phyloP scores from a whole-genome alignment of 148 eudicot genomes.

The Chenopodium berlandieri region DNA sequence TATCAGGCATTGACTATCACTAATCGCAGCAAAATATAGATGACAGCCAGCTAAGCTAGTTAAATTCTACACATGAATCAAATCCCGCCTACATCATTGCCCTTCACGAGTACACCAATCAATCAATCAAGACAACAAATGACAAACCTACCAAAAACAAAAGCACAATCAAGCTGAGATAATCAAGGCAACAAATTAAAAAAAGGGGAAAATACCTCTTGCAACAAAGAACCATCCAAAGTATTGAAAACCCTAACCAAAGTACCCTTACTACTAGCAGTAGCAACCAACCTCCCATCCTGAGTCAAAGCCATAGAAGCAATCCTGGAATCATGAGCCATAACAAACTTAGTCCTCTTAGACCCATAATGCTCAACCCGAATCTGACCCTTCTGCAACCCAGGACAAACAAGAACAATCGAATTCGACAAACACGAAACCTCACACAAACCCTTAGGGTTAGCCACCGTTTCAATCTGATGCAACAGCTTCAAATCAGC shows the following conservation, averaged over 20 bases:
- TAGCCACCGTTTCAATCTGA: slow-evolving; percentile 57
- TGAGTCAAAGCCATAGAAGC: slow-evolving; percentile 49
- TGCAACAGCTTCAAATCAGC: slow-evolving; percentile 56
- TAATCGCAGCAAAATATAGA: too few species aligned
- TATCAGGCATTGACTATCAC: not conserved
- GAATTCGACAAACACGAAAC: slow-evolving; percentile 49
- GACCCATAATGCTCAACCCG: slow-evolving; percentile 66
- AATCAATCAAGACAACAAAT: too few species aligned
- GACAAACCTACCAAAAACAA: too few species aligned
- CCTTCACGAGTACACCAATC: too few species aligned
- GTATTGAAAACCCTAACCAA: slow-evolving; percentile 63
- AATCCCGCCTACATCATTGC: too few species aligned
- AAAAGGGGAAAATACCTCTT: slow-evolving; percentile 48
- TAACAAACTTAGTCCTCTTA: slow-evolving; percentile 54
- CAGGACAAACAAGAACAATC: slow-evolving; percentile 59
- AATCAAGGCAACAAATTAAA: too few species aligned
- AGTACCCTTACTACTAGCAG: slow-evolving; percentile 78
- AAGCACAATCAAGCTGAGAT: too few species aligned
- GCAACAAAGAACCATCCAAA: slow-evolving; percentile 66
- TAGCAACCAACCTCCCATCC: slow-evolving; percentile 62
- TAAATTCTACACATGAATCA: too few species aligned
- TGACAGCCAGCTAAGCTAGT: too few species aligned
- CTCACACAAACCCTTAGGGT: slow-evolving; percentile 77
- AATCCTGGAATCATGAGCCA: slow-evolving; percentile 69
- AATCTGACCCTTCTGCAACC: slow-evolving; percentile 69